Percentiles rank a stretch among this genome's conserved stretches.
Evolutionary conservation across 352 stramenopile genomes (phyloP).

Genomic region (Thraustotheca clavata): DNA sequence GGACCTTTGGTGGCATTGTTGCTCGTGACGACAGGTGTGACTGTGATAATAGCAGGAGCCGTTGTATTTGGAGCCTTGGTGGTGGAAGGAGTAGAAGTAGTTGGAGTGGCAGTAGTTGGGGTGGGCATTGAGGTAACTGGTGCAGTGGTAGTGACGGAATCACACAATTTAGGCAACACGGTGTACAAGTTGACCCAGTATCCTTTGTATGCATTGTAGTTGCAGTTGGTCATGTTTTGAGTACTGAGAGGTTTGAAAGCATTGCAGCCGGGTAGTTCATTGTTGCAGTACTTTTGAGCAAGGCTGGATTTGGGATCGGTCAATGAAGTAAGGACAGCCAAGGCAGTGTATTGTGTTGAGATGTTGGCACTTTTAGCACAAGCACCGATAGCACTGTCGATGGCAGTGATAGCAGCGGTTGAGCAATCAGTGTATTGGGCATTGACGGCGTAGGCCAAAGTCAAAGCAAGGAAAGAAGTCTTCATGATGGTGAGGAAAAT

Average conservation of each 20-base stretch:
- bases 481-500: neutral
- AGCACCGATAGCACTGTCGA: neutral
- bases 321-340: neutral
- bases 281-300: neutral
- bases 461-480: neutral
- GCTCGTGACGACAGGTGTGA: neutral
- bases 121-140: neutral
- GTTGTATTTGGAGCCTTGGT: neutral
- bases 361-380: neutral
- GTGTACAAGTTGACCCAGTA: neutral
- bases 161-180: no score
- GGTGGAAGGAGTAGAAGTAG: neutral
- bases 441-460: neutral
- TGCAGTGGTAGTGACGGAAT: neutral
- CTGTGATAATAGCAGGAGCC: neutral
- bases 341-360: neutral
- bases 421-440: neutral
- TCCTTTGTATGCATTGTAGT: neutral
- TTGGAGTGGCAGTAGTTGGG: neutral
- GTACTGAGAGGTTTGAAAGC: neutral
- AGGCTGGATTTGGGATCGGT: neutral
- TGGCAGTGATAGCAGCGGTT: neutral
- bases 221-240: neutral
- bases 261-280: neutral
- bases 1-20: slow-evolving; percentile 8